Base-by-base conservation (phyloP, 169 alveolate species). In the Ichthyophthirius multifiliis region DNA sequence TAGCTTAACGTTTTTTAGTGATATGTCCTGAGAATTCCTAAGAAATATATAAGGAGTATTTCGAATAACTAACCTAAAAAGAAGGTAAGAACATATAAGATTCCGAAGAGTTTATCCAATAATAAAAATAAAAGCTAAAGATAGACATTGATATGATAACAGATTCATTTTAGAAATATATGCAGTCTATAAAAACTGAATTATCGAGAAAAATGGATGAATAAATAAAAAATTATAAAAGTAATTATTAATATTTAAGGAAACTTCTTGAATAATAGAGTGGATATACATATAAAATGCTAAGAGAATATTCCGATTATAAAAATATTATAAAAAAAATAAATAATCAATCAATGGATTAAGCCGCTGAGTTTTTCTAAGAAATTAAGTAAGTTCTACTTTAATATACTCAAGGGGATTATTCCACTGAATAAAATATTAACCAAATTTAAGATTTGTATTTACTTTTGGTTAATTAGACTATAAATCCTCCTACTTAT, bases 251-350 rank as follows among this genome's bases (percentile, higher is more conserved):
- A n/a, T 39, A 55, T 55, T 55, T 55, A 5, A 55, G 31, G 39
- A 27, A 39, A 15, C 31, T 27, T 34, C 43, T 55, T 27, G 71
- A 55, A 27, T 34, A 34, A 55, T 6, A 23, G 7, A 55, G 31
- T 55, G 71, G 71, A 27, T 34, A 18, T 55, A 39, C 23, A 55
- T 55, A 55, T 55, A 55, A 55, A 55, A 55, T 55, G 31, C 71
- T 55, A 27, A 34, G 71, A 34, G 71, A 55, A 23, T 55, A 39
- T 23, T 55, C 71, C 12, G 71, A 55, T 27, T 55, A 55, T 23
- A 55, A 55, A 55, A 55, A 55, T 55, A 13, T 55, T 34, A 27
- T 15, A 34, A 55, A 55, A 39, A 55, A 39, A 55, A 34, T 55
- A 10, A 55, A 55, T 23, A 55, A 55, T 7, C 23, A 39, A 34